Evolutionary conservation across 2,329 filamentous ascomycete species (phyloP).

Genomic region (Trichoderma harzianum): DNA sequence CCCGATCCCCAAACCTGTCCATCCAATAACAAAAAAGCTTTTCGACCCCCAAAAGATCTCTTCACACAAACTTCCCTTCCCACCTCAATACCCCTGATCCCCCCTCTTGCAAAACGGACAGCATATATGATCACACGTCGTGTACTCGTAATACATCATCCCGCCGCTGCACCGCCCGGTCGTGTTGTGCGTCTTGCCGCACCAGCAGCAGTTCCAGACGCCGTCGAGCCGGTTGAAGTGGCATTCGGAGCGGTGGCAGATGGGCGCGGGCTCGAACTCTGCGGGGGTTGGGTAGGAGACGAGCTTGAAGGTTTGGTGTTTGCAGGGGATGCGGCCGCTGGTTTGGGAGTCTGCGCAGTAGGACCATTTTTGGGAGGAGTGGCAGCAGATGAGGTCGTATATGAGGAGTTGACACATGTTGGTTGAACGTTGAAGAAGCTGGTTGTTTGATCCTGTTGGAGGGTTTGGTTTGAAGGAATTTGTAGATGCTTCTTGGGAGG

Average conservation of each 20-base stretch:
- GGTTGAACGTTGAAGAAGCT: too few relatives aligned
- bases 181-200: slow-evolving; percentile 51
- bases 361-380: slow-evolving; percentile 43
- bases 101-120: slow-evolving; percentile 46
- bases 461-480: too few relatives aligned
- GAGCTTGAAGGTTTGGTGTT: slow-evolving; percentile 40
- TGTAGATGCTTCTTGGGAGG: background rate
- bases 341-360: slow-evolving; percentile 44
- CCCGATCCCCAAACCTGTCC: background rate
- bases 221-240: slow-evolving; percentile 49
- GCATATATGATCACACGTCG: slow-evolving; percentile 53
- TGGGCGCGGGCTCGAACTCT: slow-evolving; percentile 38
- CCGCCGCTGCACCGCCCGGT: slow-evolving; percentile 49
- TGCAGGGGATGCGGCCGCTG: slow-evolving; percentile 40
- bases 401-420: slow-evolving; percentile 49
- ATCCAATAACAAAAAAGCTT: background rate
- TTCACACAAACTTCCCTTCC: background rate
- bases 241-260: slow-evolving; percentile 38
- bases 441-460: background rate
- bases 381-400: slow-evolving; percentile 51
- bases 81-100: background rate
- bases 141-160: slow-evolving; percentile 49
- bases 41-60: background rate
- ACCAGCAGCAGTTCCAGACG: slow-evolving; percentile 56
- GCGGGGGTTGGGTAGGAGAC: slow-evolving; percentile 48